Base-by-base conservation (phyloP, 1,139 yeast species). In the Debaryomyces robertsiae region DNA sequence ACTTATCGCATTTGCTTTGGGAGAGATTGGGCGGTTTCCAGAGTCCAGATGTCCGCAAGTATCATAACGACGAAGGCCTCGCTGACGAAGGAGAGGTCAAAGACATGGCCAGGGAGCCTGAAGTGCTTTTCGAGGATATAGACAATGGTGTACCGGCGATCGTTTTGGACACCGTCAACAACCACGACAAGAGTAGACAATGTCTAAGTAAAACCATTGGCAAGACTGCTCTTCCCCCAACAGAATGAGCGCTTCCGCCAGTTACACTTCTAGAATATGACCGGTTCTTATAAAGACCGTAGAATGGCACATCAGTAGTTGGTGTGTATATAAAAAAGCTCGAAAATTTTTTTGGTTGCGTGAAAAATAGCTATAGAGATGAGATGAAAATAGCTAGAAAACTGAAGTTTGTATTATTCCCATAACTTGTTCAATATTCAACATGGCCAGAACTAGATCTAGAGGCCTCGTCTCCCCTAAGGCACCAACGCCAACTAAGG, bases 1-100 rank as follows among this genome's bases (percentile, higher is more conserved):
- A 72, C 32, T 53, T 73, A 18, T 61, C 75, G 3, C 73, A 71
- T 47, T 53, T 73, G 33, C 54, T 73, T 15, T 73, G 78, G 78
- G 75, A 73, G 45, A 51, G 76, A 39, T 51, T 73, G 27, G 77
- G 77, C 1, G 75, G 74, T 0, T 47, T 60, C 29, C 66, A 67
- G 24, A 65, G 75, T 43, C 52, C 58, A 14, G 54, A 60, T n/a
- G 73, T 69, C 4, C 50, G 67, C 31, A 65, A 57, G 38, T 63
- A 53, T 38, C 58, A 60, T 17, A 56, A 51, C 13, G 57, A 49
- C 4, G 57, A 49, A 4, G 16, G 6, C 11, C 42, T 36, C 2
- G 52, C 42, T 9, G 48, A 42, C 13, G 48, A 42, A 6, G 37
- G 31, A 9, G 45, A 48, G 11, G 17, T 22, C 13, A 27, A 30